Evolutionary conservation across 352 stramenopile genomes (phyloP).

Genomic region (Thalassiosira livingstoniorum): DNA sequence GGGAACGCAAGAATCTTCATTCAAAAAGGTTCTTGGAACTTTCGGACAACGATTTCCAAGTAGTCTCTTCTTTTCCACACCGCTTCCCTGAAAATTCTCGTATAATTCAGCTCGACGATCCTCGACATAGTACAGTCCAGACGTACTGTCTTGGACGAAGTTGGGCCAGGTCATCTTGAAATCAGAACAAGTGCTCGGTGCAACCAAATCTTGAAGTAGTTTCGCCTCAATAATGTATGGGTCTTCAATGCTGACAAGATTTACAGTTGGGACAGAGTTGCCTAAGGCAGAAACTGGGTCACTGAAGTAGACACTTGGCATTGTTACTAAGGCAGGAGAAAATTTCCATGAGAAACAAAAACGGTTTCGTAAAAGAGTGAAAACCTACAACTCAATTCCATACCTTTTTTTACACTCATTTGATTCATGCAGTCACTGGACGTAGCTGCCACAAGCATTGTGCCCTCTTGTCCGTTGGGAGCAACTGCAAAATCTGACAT

Average conservation of each 20-base stretch:
- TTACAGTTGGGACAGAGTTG: slow-evolving; percentile 31
- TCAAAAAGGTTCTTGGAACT: slow-evolving; percentile 53
- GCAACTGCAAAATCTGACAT: slow-evolving; percentile 14
- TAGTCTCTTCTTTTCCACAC: slow-evolving; percentile 34
- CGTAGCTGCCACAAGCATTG: slow-evolving; percentile 41
- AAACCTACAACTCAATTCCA: too few relatives aligned
- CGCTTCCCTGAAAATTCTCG: slow-evolving; percentile 36
- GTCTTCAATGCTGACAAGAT: slow-evolving; percentile 33
- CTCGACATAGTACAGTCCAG: slow-evolving; percentile 60
- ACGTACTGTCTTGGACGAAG: slow-evolving; percentile 39
- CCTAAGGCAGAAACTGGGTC: slow-evolving; percentile 9
- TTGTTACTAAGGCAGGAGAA: slow-evolving; percentile 31
- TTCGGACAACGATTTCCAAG: slow-evolving; percentile 39
- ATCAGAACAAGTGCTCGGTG: slow-evolving; percentile 30
- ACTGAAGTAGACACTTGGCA: slow-evolving; percentile 46
- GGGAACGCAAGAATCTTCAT: slow-evolving; percentile 49
- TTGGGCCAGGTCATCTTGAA: slow-evolving; percentile 55
- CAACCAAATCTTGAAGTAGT: slow-evolving; percentile 31
- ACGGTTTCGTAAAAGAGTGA: neutral
- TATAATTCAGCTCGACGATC: slow-evolving; percentile 52
- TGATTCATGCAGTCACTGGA: slow-evolving; percentile 26
- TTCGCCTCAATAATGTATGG: slow-evolving; percentile 48
- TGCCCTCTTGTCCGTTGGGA: slow-evolving; percentile 29
- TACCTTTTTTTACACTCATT: neutral
- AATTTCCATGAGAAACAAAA: slow-evolving; percentile 5